Conservation (phyloP, 2,329 filamentous ascomycete genomes). For the Pseudogymnoascus sp. region DNA sequence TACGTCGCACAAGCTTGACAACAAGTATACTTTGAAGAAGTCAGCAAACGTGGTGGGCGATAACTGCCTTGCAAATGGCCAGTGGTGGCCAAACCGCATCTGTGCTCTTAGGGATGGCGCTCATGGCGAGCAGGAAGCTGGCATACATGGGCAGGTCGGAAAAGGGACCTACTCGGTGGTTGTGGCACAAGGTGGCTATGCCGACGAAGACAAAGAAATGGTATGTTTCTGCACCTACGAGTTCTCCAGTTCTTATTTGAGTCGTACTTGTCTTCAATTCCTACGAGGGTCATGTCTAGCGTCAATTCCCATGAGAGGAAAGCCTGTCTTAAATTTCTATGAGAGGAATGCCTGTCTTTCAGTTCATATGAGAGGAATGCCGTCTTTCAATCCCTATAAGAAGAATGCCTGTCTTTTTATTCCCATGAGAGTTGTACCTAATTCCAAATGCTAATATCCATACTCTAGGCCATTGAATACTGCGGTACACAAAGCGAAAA, state of each 20-base stretch:
- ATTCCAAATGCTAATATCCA: background rate
- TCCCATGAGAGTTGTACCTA: background rate
- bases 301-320: background rate
- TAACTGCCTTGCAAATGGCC: constrained; percentile 27
- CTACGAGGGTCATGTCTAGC: background rate
- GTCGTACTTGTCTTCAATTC: background rate
- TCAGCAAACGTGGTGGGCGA: constrained; percentile 21
- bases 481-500: constrained; percentile 37
- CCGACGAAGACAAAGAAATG: constrained; percentile 40
- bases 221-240: constrained; percentile 12
- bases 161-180: constrained; percentile 45
- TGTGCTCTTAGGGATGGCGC: constrained; percentile 43
- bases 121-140: constrained; percentile 40
- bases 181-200: constrained; percentile 38
- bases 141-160: constrained; percentile 39
- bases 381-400: background rate
- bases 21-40: constrained; percentile 11
- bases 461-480: constrained; percentile 38
- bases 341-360: background rate
- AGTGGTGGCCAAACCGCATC: constrained; percentile 47
- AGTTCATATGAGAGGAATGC: background rate
- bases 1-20: constrained; percentile 11
- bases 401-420: background rate
- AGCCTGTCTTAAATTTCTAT: background rate
- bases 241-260: background rate